These are phyloP conservation scores for Cylindricascospora bacillispora DNA, from an alignment of 1,139 yeast species.

Conservation along the genomic window DNA sequence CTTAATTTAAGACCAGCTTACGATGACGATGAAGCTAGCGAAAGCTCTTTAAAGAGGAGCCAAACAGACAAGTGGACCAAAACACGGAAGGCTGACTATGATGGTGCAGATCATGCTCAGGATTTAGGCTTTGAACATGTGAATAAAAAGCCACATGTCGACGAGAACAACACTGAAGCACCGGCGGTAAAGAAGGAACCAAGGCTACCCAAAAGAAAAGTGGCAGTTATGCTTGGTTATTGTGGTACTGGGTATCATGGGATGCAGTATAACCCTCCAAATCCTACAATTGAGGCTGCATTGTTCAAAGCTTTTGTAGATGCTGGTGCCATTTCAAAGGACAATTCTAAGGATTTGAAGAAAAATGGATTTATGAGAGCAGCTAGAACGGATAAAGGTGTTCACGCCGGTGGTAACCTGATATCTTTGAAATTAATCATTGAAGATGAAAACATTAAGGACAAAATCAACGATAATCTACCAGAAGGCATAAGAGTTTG, in stretches of 20 bases:
- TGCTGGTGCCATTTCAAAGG: slow-evolving; percentile 83
- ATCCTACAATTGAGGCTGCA: slow-evolving; percentile 84
- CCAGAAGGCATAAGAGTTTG: slow-evolving; percentile 86
- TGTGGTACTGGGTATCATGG: slow-evolving; percentile 98
- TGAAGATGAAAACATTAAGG: slow-evolving; percentile 69
- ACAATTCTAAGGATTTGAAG: slow-evolving; percentile 78
- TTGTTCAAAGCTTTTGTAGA: slow-evolving; percentile 72
- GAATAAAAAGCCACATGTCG: slow-evolving; percentile 3
- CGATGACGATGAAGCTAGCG: slow-evolving; percentile 25
- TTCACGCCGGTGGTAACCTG: slow-evolving; percentile 96
- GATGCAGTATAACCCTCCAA: slow-evolving; percentile 87
- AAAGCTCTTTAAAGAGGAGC: slow-evolving; percentile 32
- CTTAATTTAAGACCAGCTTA: slow-evolving; percentile 13
- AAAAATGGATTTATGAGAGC: slow-evolving; percentile 88
- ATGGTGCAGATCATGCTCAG: slow-evolving; percentile 8
- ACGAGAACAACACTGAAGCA: slow-evolving; percentile 16
- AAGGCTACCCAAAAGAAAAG: slow-evolving; percentile 42
- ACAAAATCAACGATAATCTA: slow-evolving; percentile 56
- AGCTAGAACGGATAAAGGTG: slow-evolving; percentile 97
- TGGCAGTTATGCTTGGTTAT: slow-evolving; percentile 87
- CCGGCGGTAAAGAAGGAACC: slow-evolving; percentile 24
- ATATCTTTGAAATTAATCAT: slow-evolving; percentile 78
- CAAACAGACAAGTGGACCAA: slow-evolving; percentile 37
- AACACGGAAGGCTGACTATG: slow-evolving; percentile 32
- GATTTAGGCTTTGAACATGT: neutral